Conservation (phyloP, 23 red algal genomes). For the Gracilaria domingensis region DNA sequence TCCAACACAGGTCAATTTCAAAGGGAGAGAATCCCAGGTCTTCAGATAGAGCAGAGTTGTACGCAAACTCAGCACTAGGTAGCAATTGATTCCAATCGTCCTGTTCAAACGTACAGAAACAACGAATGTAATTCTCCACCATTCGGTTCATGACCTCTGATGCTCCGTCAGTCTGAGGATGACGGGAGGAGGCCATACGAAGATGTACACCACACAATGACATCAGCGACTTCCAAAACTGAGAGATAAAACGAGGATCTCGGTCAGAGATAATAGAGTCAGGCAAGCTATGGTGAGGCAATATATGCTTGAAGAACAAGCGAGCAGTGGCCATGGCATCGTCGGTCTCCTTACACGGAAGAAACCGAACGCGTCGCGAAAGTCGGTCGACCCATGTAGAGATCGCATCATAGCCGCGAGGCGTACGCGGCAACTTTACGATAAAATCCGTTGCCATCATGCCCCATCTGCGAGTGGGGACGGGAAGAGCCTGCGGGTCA, state of each 20-base stretch:
- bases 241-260: conserved; percentile 8
- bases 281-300: not conserved
- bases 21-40: conserved; percentile 22
- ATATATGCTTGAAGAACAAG: not conserved
- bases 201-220: conserved; percentile 13
- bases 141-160: too few species aligned
- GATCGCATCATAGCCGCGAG: too few species aligned
- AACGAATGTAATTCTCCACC: too few species aligned
- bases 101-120: too few species aligned
- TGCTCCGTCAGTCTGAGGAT: too few species aligned
- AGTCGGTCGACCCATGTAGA: conserved; percentile 27
- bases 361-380: conserved; percentile 6
- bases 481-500: not conserved
- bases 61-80: too few species aligned
- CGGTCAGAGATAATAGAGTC: not conserved
- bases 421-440: not conserved
- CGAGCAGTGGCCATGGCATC: not conserved
- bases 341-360: not conserved
- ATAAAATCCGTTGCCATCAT: conserved; percentile 32
- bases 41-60: not conserved
- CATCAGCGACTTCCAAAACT: conserved; percentile 42
- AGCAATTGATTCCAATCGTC: too few species aligned
- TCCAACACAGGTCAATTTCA: not conserved
- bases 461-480: conserved; percentile 20
- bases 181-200: not conserved